Evolutionary conservation across 2,329 filamentous ascomycete genomes (phyloP).

Genomic region (Neophaeococcomyces mojaviensis): DNA sequence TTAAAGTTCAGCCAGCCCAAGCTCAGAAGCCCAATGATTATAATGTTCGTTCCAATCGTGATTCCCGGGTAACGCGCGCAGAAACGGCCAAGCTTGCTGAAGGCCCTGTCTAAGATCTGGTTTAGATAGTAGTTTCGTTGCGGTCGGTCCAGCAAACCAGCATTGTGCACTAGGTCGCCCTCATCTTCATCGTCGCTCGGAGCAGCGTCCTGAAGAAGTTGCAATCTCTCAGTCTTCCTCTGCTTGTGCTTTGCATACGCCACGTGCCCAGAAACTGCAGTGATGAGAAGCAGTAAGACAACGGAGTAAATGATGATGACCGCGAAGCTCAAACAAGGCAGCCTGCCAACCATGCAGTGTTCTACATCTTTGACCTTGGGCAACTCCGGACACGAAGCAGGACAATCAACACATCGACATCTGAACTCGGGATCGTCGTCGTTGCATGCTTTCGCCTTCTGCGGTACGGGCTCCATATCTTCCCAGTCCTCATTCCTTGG

Average conservation of each 20-base stretch:
- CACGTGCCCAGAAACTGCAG: slow-evolving; percentile 64
- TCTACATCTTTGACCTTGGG: slow-evolving; percentile 63
- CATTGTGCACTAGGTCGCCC: slow-evolving; percentile 69
- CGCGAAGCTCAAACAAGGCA: slow-evolving; percentile 91
- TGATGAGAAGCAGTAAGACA: slow-evolving; percentile 60
- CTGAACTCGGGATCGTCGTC: slow-evolving; percentile 77
- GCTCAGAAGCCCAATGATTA: slow-evolving; percentile 71
- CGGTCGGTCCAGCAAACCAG: slow-evolving; percentile 69
- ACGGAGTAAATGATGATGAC: slow-evolving; percentile 80
- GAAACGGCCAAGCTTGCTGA: slow-evolving; percentile 69
- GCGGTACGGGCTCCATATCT: slow-evolving; percentile 63
- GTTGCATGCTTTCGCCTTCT: slow-evolving; percentile 78
- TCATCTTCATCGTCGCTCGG: slow-evolving; percentile 92
- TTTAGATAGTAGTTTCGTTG: slow-evolving; percentile 77
- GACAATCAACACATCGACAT: slow-evolving; percentile 91
- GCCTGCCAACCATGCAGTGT: slow-evolving; percentile 71
- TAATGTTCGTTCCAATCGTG: slow-evolving; percentile 68
- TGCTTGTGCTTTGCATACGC: slow-evolving; percentile 66
- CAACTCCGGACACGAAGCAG: slow-evolving; percentile 72
- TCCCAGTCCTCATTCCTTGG: slow-evolving; percentile 48
- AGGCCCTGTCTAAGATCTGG: slow-evolving; percentile 69
- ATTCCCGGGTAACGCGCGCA: slow-evolving; percentile 78
- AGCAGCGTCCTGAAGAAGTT: slow-evolving; percentile 74
- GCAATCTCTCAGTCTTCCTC: slow-evolving; percentile 72
- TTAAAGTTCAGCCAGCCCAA: slow-evolving; percentile 81